A percentile compares a stretch with the other conserved stretches of the same genome.
Evolutionary conservation across 768 basidiomycete genomes (phyloP).

Genomic region (Leucosporidium creatinivorum): DNA sequence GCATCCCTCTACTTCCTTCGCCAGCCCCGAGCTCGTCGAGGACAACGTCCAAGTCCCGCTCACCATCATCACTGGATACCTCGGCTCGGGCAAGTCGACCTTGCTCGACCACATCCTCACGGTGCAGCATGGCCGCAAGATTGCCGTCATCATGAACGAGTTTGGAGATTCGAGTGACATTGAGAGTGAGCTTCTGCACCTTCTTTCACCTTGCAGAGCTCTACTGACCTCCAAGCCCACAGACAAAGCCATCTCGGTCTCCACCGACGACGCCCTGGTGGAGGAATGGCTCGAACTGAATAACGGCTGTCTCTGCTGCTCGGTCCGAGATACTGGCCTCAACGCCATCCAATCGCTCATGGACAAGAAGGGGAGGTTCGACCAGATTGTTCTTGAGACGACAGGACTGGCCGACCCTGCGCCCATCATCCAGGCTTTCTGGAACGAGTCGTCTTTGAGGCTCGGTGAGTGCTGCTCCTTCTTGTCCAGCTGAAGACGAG

Average conservation of each 20-base stretch:
- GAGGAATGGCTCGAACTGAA: constrained; percentile 79
- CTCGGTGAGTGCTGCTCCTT: constrained; percentile 4
- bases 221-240: background rate
- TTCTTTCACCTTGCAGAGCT: background rate
- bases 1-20: background rate
- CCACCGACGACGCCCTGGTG: constrained; percentile 51
- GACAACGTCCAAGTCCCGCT: constrained; percentile 55
- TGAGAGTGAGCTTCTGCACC: constrained; percentile 55
- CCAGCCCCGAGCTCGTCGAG: constrained; percentile 14
- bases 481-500: background rate
- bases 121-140: constrained; percentile 85
- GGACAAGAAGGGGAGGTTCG: constrained; percentile 66
- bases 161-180: constrained; percentile 96
- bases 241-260: constrained; percentile 68
- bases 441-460: constrained; percentile 29
- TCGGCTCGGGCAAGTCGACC: constrained; percentile 86
- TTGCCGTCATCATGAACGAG: constrained; percentile 65
- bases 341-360: constrained; percentile 63
- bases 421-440: constrained; percentile 34
- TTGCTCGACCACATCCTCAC: constrained; percentile 83
- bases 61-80: constrained; percentile 89
- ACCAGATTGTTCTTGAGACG: constrained; percentile 91
- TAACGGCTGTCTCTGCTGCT: constrained; percentile 95
- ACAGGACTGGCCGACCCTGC: constrained; percentile 92
- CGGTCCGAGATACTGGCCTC: constrained; percentile 85